Conservation (phyloP, 2,329 filamentous ascomycete genomes). For the Lasiodiplodia sp. region DNA sequence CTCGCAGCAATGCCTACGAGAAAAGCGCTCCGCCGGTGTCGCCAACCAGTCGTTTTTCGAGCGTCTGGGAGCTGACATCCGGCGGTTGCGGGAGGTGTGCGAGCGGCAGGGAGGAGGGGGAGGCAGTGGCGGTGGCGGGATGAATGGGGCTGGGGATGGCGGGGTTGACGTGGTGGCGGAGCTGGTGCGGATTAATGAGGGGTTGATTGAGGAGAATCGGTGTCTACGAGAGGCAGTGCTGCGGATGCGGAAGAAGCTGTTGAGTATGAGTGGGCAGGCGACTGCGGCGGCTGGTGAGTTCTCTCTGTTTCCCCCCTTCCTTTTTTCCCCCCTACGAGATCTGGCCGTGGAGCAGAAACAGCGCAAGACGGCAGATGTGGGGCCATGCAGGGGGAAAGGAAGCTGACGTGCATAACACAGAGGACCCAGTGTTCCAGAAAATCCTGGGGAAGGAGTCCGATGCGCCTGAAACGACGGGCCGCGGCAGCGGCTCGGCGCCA, state of each 20-base stretch:
- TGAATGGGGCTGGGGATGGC: not conserved
- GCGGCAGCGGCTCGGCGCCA: not conserved
- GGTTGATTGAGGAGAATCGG: slow-evolving; percentile 23
- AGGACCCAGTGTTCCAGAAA: slow-evolving; percentile 24
- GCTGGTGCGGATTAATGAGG: slow-evolving; percentile 6
- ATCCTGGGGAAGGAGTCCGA: slow-evolving; percentile 20
- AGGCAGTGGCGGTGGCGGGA: not conserved
- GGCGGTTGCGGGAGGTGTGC: slow-evolving; percentile 4
- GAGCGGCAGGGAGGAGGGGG: not conserved
- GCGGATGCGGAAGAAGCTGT: slow-evolving; percentile 22
- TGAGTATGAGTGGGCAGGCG: slow-evolving; percentile 22
- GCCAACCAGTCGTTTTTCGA: slow-evolving; percentile 1
- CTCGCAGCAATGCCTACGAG: slow-evolving; percentile 29
- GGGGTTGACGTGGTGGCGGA: slow-evolving; percentile 1
- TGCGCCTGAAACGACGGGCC: not conserved
- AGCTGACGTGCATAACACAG: not conserved
- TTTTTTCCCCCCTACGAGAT: not conserved
- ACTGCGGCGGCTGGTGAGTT: slow-evolving; percentile 21
- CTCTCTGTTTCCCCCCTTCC: not conserved
- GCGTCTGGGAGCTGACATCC: not conserved
- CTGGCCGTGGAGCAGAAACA: not conserved
- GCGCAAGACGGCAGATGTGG: too few relatives aligned
- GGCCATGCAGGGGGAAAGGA: not conserved
- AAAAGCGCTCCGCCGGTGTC: slow-evolving; percentile 19
- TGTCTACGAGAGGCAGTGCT: slow-evolving; percentile 17